Evolutionary conservation across 2,329 filamentous ascomycete species (phyloP), one percentile per base, ranked within the genome.

Genomic region (Calonectria pauciramosa): DNA sequence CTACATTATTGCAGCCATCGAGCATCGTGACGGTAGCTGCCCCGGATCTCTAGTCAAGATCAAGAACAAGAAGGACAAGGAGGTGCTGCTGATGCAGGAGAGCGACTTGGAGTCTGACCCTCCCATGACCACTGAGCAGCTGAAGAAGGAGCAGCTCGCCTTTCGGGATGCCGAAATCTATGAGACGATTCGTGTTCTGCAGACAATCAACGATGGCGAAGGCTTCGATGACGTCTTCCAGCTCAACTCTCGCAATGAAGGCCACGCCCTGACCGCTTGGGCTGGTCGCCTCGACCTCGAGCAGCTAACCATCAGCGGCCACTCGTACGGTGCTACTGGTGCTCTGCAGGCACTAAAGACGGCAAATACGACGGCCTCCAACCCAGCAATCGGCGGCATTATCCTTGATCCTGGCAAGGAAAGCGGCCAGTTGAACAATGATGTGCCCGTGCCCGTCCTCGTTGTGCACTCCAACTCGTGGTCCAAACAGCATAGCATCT

Each of bases 391-490:
- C 1, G 91, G 89, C 4, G 92, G 87, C 26, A 89, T 94, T 74
- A 87, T 91, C 65, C 87, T 94, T 36, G 93, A 94, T 81, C 92
- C 93, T 0, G 93, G 93, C 68, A 94, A 94, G 82, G 84, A 86
- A 2, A 92, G 89, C 75, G 93, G 93, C 0, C 90, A 87, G 0
- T 85, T 94, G 14, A 94, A 94, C 83, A 81, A 86, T 72, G 87
- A 92, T 51, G 87, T 93, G 75, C 79, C 86, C 36, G 89, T 92
- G 1, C 92, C 93, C 1, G 81, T 92, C 3, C 83, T 94, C 60
- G 86, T 94, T 34, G 85, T 94, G 49, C 91, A 94, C 83, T 93
- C 91, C 63, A 88, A 91, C 74, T 90, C 91, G 10, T 94, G 93
- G 92, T 93, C 91, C 41, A 86, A 86, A 41, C 85, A 86, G n/a